Evolutionary conservation across 345 rosid species (phyloP).

Genomic region (Eucalyptus sp.): DNA sequence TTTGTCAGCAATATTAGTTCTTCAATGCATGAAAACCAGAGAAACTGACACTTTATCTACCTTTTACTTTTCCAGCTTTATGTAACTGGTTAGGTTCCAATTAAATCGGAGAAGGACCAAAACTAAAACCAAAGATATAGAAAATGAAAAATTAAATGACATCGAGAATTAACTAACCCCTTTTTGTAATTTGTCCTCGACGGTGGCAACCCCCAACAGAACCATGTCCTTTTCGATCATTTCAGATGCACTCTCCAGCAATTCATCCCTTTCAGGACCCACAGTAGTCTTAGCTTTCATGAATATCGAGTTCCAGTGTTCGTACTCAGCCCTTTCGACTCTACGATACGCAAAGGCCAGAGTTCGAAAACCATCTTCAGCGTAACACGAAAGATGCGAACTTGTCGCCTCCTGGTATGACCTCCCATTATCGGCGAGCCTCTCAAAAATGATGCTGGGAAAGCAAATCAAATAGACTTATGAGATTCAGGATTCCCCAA

Average conservation of each 20-base stretch:
- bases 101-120: background rate
- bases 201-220: conserved; percentile 60
- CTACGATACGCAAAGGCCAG: conserved; percentile 54
- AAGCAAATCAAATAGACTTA: background rate
- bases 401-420: conserved; percentile 30
- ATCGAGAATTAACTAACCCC: conserved; percentile 37
- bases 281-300: conserved; percentile 46
- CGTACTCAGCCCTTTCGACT: conserved; percentile 34
- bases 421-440: conserved; percentile 54
- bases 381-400: conserved; percentile 42
- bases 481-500: background rate
- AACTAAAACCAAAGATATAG: background rate
- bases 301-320: conserved; percentile 42
- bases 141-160: background rate
- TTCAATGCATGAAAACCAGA: background rate
- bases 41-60: background rate
- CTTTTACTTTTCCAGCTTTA: background rate
- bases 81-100: background rate
- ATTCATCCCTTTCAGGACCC: conserved; percentile 56
- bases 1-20: background rate
- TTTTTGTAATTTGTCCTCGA: conserved; percentile 77
- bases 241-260: conserved; percentile 56
- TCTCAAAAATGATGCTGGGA: conserved; percentile 59
- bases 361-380: conserved; percentile 72
- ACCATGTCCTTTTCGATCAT: conserved; percentile 62